Evolutionary conservation across 164 flowering plant genomes (phyloP).

Genomic region (Stephania cephalantha): DNA sequence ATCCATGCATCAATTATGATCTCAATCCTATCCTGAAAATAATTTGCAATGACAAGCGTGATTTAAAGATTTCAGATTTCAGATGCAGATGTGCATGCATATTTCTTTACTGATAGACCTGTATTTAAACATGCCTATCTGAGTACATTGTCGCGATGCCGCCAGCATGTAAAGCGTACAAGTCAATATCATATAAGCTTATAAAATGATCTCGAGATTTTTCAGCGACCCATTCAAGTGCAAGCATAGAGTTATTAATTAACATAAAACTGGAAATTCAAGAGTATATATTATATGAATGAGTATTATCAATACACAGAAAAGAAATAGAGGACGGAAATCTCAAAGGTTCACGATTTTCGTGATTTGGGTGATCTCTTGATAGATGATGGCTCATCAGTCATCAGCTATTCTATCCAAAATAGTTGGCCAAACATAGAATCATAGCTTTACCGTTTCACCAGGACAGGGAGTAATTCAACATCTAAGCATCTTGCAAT

Average conservation of each 20-base stretch:
- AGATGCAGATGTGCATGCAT: neutral
- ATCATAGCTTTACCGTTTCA: neutral
- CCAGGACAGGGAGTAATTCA: neutral
- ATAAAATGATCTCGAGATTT: neutral
- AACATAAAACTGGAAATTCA: too few species aligned
- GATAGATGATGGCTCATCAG: neutral
- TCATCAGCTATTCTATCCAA: neutral
- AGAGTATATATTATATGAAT: neutral
- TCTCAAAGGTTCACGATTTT: neutral
- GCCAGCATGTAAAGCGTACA: too few species aligned
- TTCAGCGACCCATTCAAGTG: neutral
- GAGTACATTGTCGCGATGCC: too few species aligned
- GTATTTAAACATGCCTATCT: too few species aligned
- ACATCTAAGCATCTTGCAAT: neutral
- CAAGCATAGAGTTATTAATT: neutral
- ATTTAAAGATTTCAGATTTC: too few species aligned
- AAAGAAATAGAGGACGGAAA: neutral
- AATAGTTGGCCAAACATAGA: neutral
- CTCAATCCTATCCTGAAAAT: slow-evolving; percentile 75
- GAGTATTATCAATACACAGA: neutral
- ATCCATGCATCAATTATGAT: slow-evolving; percentile 63
- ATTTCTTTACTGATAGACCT: neutral
- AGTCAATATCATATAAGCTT: neutral
- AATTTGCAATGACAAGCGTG: neutral
- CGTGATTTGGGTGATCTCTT: neutral